phyloP scores from a whole-genome alignment of 306 rosid genomes.

The Canavalia gladiata region DNA sequence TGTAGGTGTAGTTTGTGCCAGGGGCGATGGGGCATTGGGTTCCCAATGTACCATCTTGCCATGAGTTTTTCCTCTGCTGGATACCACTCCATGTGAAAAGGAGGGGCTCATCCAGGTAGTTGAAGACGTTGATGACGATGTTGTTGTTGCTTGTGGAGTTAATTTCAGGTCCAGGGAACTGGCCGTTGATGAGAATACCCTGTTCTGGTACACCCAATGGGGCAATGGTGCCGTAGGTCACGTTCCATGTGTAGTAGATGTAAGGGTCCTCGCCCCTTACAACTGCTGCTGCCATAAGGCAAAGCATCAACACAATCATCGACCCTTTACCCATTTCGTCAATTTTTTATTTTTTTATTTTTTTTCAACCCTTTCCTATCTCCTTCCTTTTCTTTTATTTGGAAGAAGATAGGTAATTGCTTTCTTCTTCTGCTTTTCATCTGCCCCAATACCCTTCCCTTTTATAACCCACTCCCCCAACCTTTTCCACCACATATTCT shows the following conservation, averaged over 20 bases:
- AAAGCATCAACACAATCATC: constrained; percentile 44
- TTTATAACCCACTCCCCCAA: constrained; percentile 47
- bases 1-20: constrained; percentile 75
- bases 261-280: constrained; percentile 71
- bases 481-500: constrained; percentile 22
- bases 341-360: background rate
- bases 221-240: constrained; percentile 74
- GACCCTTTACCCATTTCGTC: constrained; percentile 38
- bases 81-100: constrained; percentile 82
- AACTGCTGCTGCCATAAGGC: constrained; percentile 51
- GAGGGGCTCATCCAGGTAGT: constrained; percentile 82
- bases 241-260: constrained; percentile 76
- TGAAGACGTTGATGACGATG: constrained; percentile 71
- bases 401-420: constrained; percentile 53
- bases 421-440: constrained; percentile 46
- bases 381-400: constrained; percentile 27
- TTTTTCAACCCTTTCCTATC: constrained; percentile 43
- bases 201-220: constrained; percentile 79
- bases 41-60: constrained; percentile 86
- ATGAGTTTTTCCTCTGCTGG: constrained; percentile 85
- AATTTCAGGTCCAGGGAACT: constrained; percentile 83
- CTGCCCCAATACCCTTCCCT: background rate
- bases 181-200: constrained; percentile 81
- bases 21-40: constrained; percentile 82
- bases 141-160: constrained; percentile 84